Evolutionary conservation across 2,329 filamentous ascomycete genomes (phyloP).

Genomic region (Aureobasidium lini): DNA sequence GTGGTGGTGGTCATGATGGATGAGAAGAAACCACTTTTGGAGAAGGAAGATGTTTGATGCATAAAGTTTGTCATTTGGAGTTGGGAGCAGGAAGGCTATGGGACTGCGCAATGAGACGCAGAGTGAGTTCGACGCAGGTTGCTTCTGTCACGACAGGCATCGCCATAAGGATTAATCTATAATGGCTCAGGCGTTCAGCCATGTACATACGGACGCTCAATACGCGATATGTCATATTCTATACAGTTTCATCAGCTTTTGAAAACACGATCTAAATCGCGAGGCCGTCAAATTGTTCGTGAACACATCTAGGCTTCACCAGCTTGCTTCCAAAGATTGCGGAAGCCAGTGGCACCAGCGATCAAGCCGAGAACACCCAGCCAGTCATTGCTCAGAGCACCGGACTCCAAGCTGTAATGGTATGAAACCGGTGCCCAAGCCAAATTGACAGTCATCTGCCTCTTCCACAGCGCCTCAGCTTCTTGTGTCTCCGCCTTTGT

Average conservation of each 20-base stretch:
- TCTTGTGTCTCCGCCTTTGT: conserved; percentile 36
- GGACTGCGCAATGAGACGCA: too few relatives aligned
- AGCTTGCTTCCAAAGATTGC: conserved; percentile 15
- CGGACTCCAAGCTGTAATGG: conserved; percentile 16
- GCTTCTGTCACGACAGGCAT: not conserved
- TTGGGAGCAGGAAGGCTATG: not conserved
- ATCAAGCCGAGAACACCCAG: conserved; percentile 15
- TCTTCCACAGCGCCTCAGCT: conserved; percentile 15
- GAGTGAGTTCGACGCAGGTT: not conserved
- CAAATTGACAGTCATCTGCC: conserved; percentile 15
- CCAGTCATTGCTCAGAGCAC: conserved; percentile 13
- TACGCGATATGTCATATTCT: not conserved
- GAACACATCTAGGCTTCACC: not conserved
- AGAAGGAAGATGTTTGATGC: not conserved
- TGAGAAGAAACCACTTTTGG: not conserved
- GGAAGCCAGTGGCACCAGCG: conserved; percentile 13
- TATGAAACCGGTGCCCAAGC: conserved; percentile 15
- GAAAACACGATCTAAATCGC: not conserved
- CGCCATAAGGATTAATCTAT: too few relatives aligned
- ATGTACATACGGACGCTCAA: not conserved
- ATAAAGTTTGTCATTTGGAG: not conserved
- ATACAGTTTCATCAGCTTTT: not conserved
- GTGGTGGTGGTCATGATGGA: not conserved
- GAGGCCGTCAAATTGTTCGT: not conserved
- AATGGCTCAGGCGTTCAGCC: not conserved